Conservation (phyloP, 768 basidiomycete species). For the Lentinula boryana region DNA sequence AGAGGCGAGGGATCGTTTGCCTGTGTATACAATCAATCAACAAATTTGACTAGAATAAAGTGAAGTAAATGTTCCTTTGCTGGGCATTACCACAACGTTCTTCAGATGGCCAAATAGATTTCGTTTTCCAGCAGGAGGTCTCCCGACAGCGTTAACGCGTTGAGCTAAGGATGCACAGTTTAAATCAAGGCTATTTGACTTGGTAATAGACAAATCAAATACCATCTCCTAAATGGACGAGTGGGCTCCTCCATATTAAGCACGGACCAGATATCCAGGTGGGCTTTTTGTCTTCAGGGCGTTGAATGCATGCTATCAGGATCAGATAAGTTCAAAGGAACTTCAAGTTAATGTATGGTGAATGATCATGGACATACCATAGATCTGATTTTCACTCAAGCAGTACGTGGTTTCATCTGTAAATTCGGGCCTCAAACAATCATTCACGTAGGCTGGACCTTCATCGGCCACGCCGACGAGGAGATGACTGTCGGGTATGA, state of each 20-base stretch:
- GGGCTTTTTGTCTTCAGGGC: slow-evolving; percentile 41
- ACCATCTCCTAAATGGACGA: slow-evolving; percentile 75
- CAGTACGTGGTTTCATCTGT: slow-evolving; percentile 39
- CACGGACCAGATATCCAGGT: slow-evolving; percentile 55
- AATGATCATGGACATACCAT: slow-evolving; percentile 38
- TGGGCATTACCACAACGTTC: slow-evolving; percentile 71
- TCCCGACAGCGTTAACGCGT: slow-evolving; percentile 65
- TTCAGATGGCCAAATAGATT: slow-evolving; percentile 57
- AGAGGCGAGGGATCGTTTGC: slow-evolving; percentile 54
- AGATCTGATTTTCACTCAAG: slow-evolving; percentile 55
- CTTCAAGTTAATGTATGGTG: neutral
- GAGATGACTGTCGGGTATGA: slow-evolving; percentile 58
- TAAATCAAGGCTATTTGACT: slow-evolving; percentile 2
- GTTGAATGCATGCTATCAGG: slow-evolving; percentile 39
- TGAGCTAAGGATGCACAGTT: slow-evolving; percentile 38
- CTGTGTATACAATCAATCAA: neutral
- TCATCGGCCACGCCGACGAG: slow-evolving; percentile 84
- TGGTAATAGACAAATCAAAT: slow-evolving; percentile 8
- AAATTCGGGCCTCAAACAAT: slow-evolving; percentile 39
- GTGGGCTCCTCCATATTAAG: slow-evolving; percentile 66
- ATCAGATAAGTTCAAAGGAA: neutral
- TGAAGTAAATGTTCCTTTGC: slow-evolving; percentile 34
- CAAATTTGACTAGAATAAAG: slow-evolving; percentile 7
- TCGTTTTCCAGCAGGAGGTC: slow-evolving; percentile 48
- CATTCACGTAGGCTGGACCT: slow-evolving; percentile 53